Evolutionary conservation across 2,329 filamentous ascomycete species (phyloP), one percentile per base, ranked within the genome.

Genomic region (Nemania serpens): DNA sequence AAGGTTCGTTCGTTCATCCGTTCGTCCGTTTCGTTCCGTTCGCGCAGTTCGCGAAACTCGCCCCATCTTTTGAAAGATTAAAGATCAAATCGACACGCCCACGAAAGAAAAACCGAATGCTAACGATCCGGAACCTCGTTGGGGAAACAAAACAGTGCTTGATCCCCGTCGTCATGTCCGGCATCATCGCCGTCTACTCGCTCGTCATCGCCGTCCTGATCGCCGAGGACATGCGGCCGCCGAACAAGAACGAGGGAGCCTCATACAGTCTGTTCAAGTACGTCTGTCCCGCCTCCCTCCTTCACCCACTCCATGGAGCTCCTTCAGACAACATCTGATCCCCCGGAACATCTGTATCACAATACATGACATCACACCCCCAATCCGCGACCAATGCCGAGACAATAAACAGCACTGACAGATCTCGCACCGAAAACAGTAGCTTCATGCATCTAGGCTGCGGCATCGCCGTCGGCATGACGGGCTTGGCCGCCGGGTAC

Each of bases 141-240:
- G 13, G 15, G 15, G 37, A 20, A 33, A n/a, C 15, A n/a, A 12
- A 22, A 36, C 70, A 93, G 90, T 93, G 89, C 59, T 81, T 94
- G 55, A 93, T 94, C 69, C 91, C 91, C 65, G 91, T 95, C 68
- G 89, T 99, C 82, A 99, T 99, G 95, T 96, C 95, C 70, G 95
- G 95, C 86, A 99, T 99, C 75, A 92, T 99, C 73, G 95, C 95
- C 60, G 95, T 99, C 69, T 99, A 99, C 80, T 91, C 93, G 53
- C 90, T 99, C 70, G 95, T 99, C 72, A 93, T 99, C 69, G 91
- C 94, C 17, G 95, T 99, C 73, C 86, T 99, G 69, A 99, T 99
- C 75, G 91, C 93, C 58, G 90, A 92, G 77, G 92, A 97, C 76
- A 87, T 98, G 75, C 84, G 83, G 51, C 91, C 93, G 29, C 90